Evolutionary conservation across 2,329 filamentous ascomycete genomes (phyloP), one percentile per base, ranked within the genome.

Genomic region (Hypomyces rosellus): DNA sequence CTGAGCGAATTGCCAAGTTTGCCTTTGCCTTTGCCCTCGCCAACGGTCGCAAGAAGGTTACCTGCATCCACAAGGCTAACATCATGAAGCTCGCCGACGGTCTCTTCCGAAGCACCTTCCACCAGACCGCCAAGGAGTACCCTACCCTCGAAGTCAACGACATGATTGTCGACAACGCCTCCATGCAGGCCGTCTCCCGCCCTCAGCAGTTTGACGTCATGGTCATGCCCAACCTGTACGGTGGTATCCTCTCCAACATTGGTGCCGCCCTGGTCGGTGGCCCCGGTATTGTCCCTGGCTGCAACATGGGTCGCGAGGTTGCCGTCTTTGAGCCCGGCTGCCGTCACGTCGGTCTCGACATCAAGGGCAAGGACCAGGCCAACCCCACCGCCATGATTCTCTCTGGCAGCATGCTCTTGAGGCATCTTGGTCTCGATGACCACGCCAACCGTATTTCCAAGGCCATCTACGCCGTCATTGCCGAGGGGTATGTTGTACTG

Each of bases 1-100:
- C 90, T 50, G 93, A 99, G 84, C 89, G 93, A 69, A 99, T 99
- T 66, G 89, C 92, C 76, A 96, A 96, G 76, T 99, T 99, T 69
- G 93, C 93, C 59, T 97, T 97, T 72, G 86, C 88, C 69, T 99
- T 99, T 67, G 93, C 93, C 53, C 86, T 97, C 52, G 93, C 93
- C 74, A 99, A 99, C 82, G 92, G 95, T 82, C 85, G 93, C 70
- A 92, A 95, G 81, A 97, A 97, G 87, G 89, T 99, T 52, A 97
- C 93, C 61, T 96, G 92, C 78, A 97, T 99, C 69, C 93, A 99
- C 86, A 99, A 99, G 83, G 93, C 93, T 75, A 99, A 99, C 82
- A 99, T 99, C 78, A 99, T 99, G 93, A 99, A 99, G 83, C 82
- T 99, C 53, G 92, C 91, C 70, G 93, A 99, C 64, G 93, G 93